Percentiles rank a stretch among this genome's conserved stretches.
Conservation (phyloP, 768 basidiomycete genomes). For the Galerina marginata region DNA sequence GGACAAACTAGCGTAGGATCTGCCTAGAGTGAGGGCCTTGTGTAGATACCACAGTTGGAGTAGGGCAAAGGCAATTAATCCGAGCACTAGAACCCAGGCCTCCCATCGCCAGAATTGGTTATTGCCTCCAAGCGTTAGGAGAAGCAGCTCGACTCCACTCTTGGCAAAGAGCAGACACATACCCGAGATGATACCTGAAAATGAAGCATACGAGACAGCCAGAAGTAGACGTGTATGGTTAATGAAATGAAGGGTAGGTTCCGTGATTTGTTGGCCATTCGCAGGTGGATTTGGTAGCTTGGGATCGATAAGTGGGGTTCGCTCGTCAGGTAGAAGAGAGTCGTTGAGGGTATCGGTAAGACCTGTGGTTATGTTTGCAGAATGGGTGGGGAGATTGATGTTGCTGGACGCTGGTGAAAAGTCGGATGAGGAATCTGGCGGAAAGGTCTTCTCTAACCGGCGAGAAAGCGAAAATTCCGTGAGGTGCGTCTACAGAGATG, state of each 20-base stretch:
- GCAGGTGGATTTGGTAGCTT: conserved; percentile 34
- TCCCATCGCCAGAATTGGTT: conserved; percentile 89
- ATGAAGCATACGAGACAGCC: conserved; percentile 85
- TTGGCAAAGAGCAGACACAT: conserved; percentile 95
- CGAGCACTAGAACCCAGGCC: conserved; percentile 79
- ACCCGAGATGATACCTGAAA: conserved; percentile 87
- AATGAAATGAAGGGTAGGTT: conserved; percentile 31
- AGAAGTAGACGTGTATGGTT: conserved; percentile 63
- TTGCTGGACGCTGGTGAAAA: conserved; percentile 38
- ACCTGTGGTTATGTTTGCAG: conserved; percentile 43
- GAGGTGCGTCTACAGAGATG: conserved; percentile 65
- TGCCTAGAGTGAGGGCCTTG: conserved; percentile 77
- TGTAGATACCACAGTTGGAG: conserved; percentile 87
- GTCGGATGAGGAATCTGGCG: conserved; percentile 32
- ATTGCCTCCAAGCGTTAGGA: conserved; percentile 74
- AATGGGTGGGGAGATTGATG: conserved; percentile 42
- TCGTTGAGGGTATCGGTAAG: conserved; percentile 37
- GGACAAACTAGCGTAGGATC: conserved; percentile 89
- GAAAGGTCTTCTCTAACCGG: conserved; percentile 30
- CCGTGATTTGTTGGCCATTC: conserved; percentile 17
- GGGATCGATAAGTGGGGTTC: conserved; percentile 60
- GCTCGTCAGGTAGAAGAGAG: conserved; percentile 46
- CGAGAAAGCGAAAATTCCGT: conserved; percentile 66
- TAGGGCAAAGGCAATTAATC: conserved; percentile 74
- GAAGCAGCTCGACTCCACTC: conserved; percentile 86